Base-by-base conservation (phyloP, 129 eudicot genomes). In the Silybum marianum region DNA sequence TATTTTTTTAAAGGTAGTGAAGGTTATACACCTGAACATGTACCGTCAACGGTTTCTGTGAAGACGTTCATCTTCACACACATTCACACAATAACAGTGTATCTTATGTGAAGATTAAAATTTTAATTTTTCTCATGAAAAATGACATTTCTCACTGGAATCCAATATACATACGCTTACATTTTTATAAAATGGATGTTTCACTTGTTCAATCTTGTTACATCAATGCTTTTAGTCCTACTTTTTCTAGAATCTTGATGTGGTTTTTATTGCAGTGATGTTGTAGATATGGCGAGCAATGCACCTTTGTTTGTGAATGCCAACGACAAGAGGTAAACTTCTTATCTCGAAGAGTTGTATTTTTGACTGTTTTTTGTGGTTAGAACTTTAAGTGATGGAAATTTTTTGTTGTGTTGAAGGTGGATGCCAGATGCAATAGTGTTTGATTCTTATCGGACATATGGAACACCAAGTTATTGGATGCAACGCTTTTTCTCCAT, bases 381-480 rank as follows among this genome's bases (percentile, higher is more conserved):
- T 32, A 32, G 67, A 58, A 78, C 60, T 84, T 80, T 24, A 65
- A 80, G 74, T 51, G 6, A 23, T 12, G 6, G 5, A 76, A 67
- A 4, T 32, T 9, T 40, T 19, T 42, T 74, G 40, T 34, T 69
- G 24, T 60, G 18, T 54, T 88, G 44, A 51, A 94, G 98, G 82
- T 90, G 91, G 93, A 88, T 80, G 74, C 97, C 98, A 39, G 98
- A 95, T 88, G 98, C 98, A 54, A 92, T 95, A 22, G 98, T 95
- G 24, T 95, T 90, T 83, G 84, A 92, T 81, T 89, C 97, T 18
- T 88, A 89, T 26, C 92, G 83, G 40, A 14, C 48, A 19, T 95
- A 90, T 65, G 98, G 98, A 65, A 95, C 98, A 72, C 98, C 98
- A 25, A 95, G 97, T 83, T 95, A 92, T 72, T 95, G 96, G 98